Evolutionary conservation across 2,329 filamentous ascomycete genomes (phyloP).

Genomic region (Calcarisporium arbuscula): DNA sequence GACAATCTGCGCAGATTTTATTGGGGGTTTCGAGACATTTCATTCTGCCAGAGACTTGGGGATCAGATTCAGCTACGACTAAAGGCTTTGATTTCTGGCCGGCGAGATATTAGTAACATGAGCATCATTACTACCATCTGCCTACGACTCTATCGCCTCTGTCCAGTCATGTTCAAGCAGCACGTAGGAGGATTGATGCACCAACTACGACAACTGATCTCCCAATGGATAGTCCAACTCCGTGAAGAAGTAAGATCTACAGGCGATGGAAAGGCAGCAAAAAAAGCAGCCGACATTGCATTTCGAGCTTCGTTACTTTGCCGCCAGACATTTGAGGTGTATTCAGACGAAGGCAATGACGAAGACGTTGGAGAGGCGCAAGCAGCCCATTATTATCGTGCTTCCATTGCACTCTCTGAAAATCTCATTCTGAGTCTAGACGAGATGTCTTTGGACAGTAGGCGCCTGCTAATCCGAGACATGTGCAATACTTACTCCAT

Average conservation of each 20-base stretch:
- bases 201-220: slow-evolving; percentile 34
- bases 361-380: slow-evolving; percentile 3
- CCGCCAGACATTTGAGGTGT: slow-evolving; percentile 27
- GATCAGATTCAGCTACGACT: slow-evolving; percentile 40
- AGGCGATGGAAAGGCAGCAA: slow-evolving; percentile 31
- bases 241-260: slow-evolving; percentile 39
- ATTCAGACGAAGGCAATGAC: neutral
- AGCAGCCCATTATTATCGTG: slow-evolving; percentile 13
- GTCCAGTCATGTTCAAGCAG: slow-evolving; percentile 4
- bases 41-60: slow-evolving; percentile 42
- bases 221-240: slow-evolving; percentile 43
- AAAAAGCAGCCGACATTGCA: slow-evolving; percentile 29
- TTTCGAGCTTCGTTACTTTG: slow-evolving; percentile 54
- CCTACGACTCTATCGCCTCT: slow-evolving; percentile 28
- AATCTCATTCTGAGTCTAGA: slow-evolving; percentile 15
- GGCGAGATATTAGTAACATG: slow-evolving; percentile 55
- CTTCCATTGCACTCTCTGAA: slow-evolving; percentile 21
- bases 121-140: slow-evolving; percentile 46
- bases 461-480: slow-evolving; percentile 14
- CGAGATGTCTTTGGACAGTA: slow-evolving; percentile 3
- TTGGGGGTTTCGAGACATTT: slow-evolving; percentile 37
- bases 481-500: slow-evolving; percentile 11
- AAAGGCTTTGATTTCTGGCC: slow-evolving; percentile 42
- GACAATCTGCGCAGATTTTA: slow-evolving; percentile 41
- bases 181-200: slow-evolving; percentile 28